Evolutionary conservation across 805 yeast species (phyloP).

Genomic region (Pichia gijzeniarum): DNA sequence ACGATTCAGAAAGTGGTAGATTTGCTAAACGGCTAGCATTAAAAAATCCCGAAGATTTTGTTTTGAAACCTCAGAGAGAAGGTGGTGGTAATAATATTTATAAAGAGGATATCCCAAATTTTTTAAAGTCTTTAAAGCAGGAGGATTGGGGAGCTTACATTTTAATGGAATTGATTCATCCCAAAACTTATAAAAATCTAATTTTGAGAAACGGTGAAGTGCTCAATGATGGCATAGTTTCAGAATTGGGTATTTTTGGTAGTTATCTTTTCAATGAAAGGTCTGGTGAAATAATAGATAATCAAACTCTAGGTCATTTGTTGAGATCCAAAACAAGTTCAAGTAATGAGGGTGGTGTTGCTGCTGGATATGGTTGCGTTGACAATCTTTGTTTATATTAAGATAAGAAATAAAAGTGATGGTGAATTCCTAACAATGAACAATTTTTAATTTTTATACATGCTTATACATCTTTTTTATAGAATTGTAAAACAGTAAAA

Average conservation of each 20-base stretch:
- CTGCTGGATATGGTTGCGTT: slow-evolving; percentile 97
- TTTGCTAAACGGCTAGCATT: slow-evolving; percentile 62
- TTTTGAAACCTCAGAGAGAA: slow-evolving; percentile 95
- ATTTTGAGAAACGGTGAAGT: slow-evolving; percentile 63
- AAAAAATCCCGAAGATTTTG: slow-evolving; percentile 62
- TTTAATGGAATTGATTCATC: slow-evolving; percentile 86
- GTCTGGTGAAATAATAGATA: slow-evolving; percentile 48
- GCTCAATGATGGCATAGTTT: slow-evolving; percentile 66
- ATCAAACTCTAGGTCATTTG: slow-evolving; percentile 76
- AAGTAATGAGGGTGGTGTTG: slow-evolving; percentile 97
- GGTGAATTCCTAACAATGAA: too few species aligned
- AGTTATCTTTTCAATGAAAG: slow-evolving; percentile 66
- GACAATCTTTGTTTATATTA: slow-evolving; percentile 65
- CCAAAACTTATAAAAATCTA: slow-evolving; percentile 61
- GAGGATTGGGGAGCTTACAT: slow-evolving; percentile 85
- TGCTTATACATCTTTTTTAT: not conserved
- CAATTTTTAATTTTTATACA: too few species aligned
- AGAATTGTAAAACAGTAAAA: not conserved
- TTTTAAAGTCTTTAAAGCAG: slow-evolving; percentile 52
- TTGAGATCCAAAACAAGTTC: slow-evolving; percentile 81
- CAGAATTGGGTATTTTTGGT: slow-evolving; percentile 92
- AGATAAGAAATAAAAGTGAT: not conserved
- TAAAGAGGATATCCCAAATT: slow-evolving; percentile 75
- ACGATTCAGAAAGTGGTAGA: slow-evolving; percentile 55
- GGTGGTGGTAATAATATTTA: slow-evolving; percentile 98